These are phyloP conservation scores for Oxyria digyna DNA, from an alignment of 148 eudicot species.

Conservation along the genomic window DNA sequence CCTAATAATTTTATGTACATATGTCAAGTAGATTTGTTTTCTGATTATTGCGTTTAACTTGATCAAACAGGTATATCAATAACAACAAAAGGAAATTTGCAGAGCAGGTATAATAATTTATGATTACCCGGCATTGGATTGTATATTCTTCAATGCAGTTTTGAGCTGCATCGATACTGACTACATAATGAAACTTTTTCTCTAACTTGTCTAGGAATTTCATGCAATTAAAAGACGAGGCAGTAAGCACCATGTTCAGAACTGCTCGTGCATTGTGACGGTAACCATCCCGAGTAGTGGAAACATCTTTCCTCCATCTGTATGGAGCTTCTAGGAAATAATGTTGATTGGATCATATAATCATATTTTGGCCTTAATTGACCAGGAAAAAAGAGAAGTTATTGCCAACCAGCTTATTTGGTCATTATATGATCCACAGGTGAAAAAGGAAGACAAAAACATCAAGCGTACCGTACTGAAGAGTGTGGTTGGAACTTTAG, in stretches of 20 bases:
- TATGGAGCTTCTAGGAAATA: background rate
- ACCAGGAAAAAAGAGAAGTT: background rate
- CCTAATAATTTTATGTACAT: background rate
- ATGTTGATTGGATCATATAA: background rate
- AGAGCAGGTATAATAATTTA: slow-evolving; percentile 43
- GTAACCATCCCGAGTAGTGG: slow-evolving; percentile 21
- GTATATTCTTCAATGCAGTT: background rate
- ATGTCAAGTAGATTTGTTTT: background rate
- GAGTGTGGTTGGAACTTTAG: slow-evolving; percentile 79
- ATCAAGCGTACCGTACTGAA: slow-evolving; percentile 33
- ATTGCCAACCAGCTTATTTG: background rate
- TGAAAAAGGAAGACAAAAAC: slow-evolving; percentile 44
- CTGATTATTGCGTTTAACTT: background rate
- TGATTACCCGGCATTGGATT: background rate
- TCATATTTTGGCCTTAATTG: background rate
- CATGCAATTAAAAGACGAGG: slow-evolving; percentile 49
- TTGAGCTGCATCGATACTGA: background rate
- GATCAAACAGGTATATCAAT: slow-evolving; percentile 37
- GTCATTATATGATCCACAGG: slow-evolving; percentile 22
- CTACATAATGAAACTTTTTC: background rate
- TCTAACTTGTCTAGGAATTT: slow-evolving; percentile 30
- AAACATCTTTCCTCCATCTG: background rate
- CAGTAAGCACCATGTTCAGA: slow-evolving; percentile 32
- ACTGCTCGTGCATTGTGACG: slow-evolving; percentile 45
- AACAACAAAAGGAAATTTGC: slow-evolving; percentile 62